Percentiles rank a stretch among this genome's conserved stretches.
Evolutionary conservation across 1,139 yeast genomes (phyloP).

Genomic region (Geotrichum aggregatum): DNA sequence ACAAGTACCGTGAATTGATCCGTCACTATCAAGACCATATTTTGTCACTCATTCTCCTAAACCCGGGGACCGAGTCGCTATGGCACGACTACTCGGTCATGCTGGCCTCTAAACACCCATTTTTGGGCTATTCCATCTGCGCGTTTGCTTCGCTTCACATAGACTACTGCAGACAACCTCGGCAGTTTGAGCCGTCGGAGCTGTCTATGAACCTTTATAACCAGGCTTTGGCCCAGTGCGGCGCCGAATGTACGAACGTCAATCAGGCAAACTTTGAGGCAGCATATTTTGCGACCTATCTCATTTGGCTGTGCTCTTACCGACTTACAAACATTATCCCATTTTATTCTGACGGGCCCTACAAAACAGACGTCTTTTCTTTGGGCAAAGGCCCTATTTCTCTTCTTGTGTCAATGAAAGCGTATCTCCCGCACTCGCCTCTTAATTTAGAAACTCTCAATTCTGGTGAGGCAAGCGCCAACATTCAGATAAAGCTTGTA

Average conservation of each 20-base stretch:
- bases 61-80: conserved; percentile 6
- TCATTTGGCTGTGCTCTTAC: conserved; percentile 15
- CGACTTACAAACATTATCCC: conserved; percentile 10
- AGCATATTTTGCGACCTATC: conserved; percentile 11
- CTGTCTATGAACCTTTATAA: conserved; percentile 9
- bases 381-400: conserved; percentile 13
- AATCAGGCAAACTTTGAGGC: conserved; percentile 13
- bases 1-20: conserved; percentile 12
- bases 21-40: conserved; percentile 14
- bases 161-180: conserved; percentile 9
- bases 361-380: conserved; percentile 9
- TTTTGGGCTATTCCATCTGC: conserved; percentile 5
- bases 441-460: conserved; percentile 1
- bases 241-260: conserved; percentile 7
- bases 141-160: conserved; percentile 9
- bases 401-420: conserved; percentile 8
- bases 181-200: conserved; percentile 13
- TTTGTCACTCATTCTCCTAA: not conserved
- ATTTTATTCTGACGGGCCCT: not conserved
- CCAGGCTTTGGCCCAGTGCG: conserved; percentile 9
- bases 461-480: not conserved
- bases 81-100: conserved; percentile 5
- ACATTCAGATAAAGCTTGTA: not conserved
- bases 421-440: conserved; percentile 3
- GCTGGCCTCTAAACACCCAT: conserved; percentile 11